Conservation (phyloP, 2,329 filamentous ascomycete species). For the Aspergillus aculeatus region DNA sequence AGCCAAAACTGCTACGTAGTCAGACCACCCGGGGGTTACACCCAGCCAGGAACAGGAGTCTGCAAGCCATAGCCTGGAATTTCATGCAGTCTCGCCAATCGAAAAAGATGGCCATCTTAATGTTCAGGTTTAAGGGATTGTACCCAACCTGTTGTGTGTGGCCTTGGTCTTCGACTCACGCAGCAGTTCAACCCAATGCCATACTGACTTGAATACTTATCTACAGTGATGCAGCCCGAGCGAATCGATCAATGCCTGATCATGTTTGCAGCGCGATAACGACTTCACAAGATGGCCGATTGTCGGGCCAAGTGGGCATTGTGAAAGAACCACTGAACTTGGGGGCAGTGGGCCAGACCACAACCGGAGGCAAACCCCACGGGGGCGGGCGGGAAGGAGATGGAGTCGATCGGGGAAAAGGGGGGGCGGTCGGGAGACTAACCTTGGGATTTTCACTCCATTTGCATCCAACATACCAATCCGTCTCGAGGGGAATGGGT, state of each 20-base stretch:
- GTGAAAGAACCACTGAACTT: background rate
- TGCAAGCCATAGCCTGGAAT: background rate
- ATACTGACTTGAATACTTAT: too few relatives aligned
- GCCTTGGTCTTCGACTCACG: background rate
- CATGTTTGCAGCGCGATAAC: background rate
- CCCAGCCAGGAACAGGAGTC: background rate
- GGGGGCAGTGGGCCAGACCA: background rate
- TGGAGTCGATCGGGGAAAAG: slow-evolving; percentile 5
- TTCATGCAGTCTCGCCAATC: background rate
- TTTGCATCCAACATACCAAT: background rate
- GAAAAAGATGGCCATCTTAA: background rate
- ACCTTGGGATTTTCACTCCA: background rate
- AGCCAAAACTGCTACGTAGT: background rate
- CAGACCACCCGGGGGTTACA: background rate
- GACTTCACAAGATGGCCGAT: background rate
- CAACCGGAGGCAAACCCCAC: slow-evolving; percentile 5
- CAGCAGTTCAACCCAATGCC: too few relatives aligned
- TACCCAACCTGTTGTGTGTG: background rate
- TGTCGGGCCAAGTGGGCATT: background rate
- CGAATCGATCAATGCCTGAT: background rate
- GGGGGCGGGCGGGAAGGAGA: slow-evolving; percentile 8
- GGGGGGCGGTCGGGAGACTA: background rate
- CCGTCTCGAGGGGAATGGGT: background rate
- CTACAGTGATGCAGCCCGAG: background rate
- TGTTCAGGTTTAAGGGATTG: background rate